phyloP scores from a whole-genome alignment of 2,329 filamentous ascomycete species.

The Didymellaceae sp. region DNA sequence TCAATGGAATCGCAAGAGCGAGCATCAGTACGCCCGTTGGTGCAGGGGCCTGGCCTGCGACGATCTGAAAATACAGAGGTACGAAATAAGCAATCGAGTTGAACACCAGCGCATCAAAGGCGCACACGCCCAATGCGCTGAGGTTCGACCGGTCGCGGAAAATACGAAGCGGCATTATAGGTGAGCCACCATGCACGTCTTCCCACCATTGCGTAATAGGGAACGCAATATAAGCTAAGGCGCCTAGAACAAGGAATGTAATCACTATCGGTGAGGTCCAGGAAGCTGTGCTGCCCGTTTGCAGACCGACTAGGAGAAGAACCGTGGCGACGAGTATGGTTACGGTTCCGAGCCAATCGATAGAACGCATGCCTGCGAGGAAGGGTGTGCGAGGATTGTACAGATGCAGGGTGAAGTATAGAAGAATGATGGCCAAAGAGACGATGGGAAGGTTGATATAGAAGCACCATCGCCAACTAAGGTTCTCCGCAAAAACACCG shows the following conservation, averaged over 20 bases:
- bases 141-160: conserved; percentile 64
- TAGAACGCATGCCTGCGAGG: conserved; percentile 53
- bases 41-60: conserved; percentile 65
- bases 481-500: conserved; percentile 55
- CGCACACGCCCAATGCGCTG: conserved; percentile 60
- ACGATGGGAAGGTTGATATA: conserved; percentile 56
- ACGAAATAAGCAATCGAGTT: conserved; percentile 73
- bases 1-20: conserved; percentile 59
- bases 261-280: conserved; percentile 60
- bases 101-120: conserved; percentile 63
- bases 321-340: conserved; percentile 57
- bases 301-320: conserved; percentile 60
- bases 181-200: conserved; percentile 64
- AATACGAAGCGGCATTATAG: conserved; percentile 74
- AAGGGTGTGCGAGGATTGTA: conserved; percentile 59
- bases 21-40: conserved; percentile 66
- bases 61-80: conserved; percentile 76
- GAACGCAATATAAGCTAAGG: conserved; percentile 56
- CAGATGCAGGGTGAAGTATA: conserved; percentile 60
- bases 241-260: conserved; percentile 58
- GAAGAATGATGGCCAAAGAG: conserved; percentile 55
- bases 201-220: conserved; percentile 68
- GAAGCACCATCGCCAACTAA: conserved; percentile 61
- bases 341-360: conserved; percentile 61
- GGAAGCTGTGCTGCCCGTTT: conserved; percentile 58